Evolutionary conservation across 345 rosid genomes (phyloP), one percentile per base, ranked within the genome.

Genomic region (Boechera stricta): DNA sequence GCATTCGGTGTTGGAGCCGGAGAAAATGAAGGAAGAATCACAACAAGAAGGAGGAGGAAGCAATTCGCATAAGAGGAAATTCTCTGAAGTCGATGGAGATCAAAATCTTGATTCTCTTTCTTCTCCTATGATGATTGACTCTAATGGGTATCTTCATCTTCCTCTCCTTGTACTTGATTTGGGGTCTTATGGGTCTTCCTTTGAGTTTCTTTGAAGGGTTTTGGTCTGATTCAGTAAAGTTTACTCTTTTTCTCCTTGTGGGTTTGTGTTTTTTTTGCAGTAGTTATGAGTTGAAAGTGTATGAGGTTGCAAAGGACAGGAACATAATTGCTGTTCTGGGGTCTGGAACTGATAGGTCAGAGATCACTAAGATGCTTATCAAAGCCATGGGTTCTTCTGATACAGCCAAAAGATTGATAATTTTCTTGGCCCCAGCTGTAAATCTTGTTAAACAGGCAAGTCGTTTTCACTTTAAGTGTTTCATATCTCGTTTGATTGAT

Each of bases 361-460:
- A 81, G 85, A 85, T 90, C 5, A 85, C 87, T 59, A 86, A 84
- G 16, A 89, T 86, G 91, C 76, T 95, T 16, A 89, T 95, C 29
- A 84, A 75, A 62, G 80, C 81, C 26, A 75, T 89, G 69, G 81
- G 59, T 5, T 74, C 82, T 18, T 62, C 51, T 69, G 82, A 80
- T 38, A 82, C 73, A 15, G 5, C 11, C 64, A 85, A 83, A 71
- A 92, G 83, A 66, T 80, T 82, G 82, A 84, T 88, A 26, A 39
- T 91, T 78, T 92, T 86, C 89, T 82, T 95, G 83, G 89, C 93
- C 2, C 98, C 98, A 5, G 86, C 96, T 29, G 97, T 89, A 44
- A 86, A 82, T 83, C 90, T 89, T 67, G 97, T 91, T 66, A 81
- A 82, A 68, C 97, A 89, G 97, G 99, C 73, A 81, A 70, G 77